Evolutionary conservation across 176 grass and related monocot genomes (phyloP).

Genomic region (Eleusine coracana): DNA sequence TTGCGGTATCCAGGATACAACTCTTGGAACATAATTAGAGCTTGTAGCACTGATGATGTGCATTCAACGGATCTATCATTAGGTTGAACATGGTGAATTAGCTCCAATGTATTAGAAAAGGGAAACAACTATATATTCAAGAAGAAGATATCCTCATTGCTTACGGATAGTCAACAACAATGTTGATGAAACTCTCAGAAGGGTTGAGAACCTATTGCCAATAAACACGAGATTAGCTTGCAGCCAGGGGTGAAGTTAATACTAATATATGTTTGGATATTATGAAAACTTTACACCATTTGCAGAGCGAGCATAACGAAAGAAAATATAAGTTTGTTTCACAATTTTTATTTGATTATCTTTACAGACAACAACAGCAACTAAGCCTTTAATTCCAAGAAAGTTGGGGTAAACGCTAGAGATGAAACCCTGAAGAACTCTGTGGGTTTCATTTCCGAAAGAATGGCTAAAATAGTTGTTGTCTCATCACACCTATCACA

Average conservation of each 20-base stretch:
- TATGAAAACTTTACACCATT: background rate
- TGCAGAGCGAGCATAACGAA: background rate
- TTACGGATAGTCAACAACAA: conserved; percentile 56
- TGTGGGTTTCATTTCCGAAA: too few species aligned
- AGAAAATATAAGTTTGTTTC: background rate
- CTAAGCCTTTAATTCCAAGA: too few species aligned
- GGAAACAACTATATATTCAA: background rate
- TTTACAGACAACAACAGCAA: background rate
- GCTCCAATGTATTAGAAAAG: background rate
- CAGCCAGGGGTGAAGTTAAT: too few species aligned
- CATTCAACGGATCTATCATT: conserved; percentile 56
- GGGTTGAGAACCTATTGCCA: conserved; percentile 46
- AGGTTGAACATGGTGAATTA: background rate
- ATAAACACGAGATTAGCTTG: background rate
- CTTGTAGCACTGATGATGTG: conserved; percentile 60
- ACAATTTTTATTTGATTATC: background rate
- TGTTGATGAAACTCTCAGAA: conserved; percentile 42
- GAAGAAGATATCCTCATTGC: background rate
- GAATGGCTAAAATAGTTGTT: too few species aligned
- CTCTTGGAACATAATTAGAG: conserved; percentile 47
- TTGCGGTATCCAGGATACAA: conserved; percentile 44
- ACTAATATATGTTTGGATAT: background rate
- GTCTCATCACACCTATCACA: too few species aligned
- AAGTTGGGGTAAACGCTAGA: too few species aligned
- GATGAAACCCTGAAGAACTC: too few species aligned